Evolutionary conservation across 768 basidiomycete genomes (phyloP), one percentile per base, ranked within the genome.

Genomic region (Mycena olivaceomarginata): DNA sequence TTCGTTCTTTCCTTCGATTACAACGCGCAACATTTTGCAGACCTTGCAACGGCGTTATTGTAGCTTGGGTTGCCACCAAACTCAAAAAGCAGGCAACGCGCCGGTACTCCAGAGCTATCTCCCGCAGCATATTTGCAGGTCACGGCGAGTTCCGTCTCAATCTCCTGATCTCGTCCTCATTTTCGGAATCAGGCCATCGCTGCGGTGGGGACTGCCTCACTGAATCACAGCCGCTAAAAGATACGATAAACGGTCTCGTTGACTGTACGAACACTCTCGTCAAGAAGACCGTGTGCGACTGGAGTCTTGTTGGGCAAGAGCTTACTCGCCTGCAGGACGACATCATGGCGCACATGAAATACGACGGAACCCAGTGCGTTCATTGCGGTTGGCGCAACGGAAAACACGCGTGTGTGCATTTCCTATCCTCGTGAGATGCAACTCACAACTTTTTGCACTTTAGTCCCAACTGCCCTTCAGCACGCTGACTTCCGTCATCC

Each of bases 31-130:
- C 57, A 59, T 12, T 25, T 25, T 31, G 22, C 31, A 59, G 57
- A 13, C 57, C 57, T 59, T 59, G 57, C 15, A 59, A 59, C 10
- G 57, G 57, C 57, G 25, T 59, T 59, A 12, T 37, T 59, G 25
- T 59, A 11, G 9, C 7, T 59, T 31, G 22, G 25, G 2, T 59
- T 59, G 10, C 12, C 57, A 31, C 22, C 57, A 37, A 25, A 59
- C 57, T 59, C 5, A 59, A 25, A 11, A 37, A 59, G 25, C 57
- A 12, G 57, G 57, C 57, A 25, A 59, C 31, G 25, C 57, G 57
- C 25, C 57, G 57, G 57, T 59, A 59, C 31, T 59, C 57, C 25
- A 59, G 22, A 59, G 57, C 57, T 59, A 59, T 59, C 57, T 59
- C 57, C 25, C 57, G 25, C 25, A 59, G 57, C 12, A 31, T 59